Evolutionary conservation across 2,329 filamentous ascomycete genomes (phyloP).

Genomic region (Corinectria fuckeliana): DNA sequence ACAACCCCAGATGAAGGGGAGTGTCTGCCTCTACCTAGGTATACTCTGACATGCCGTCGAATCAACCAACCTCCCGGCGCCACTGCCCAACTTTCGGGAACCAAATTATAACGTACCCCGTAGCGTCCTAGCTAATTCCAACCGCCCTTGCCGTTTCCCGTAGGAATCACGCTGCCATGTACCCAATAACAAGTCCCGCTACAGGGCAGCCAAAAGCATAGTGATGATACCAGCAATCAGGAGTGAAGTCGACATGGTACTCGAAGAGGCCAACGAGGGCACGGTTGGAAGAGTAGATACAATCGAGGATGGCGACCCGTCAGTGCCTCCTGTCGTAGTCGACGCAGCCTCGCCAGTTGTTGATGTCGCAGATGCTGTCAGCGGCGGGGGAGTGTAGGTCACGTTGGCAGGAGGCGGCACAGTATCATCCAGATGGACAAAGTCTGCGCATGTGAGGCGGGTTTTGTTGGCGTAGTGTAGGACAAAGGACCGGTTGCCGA

Average conservation of each 20-base stretch:
- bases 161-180: background rate
- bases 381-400: constrained; percentile 25
- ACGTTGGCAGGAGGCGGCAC: constrained; percentile 17
- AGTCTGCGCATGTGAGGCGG: constrained; percentile 70
- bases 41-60: background rate
- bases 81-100: background rate
- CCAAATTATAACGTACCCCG: no score
- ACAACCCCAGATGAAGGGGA: background rate
- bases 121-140: background rate
- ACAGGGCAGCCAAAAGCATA: constrained; percentile 15
- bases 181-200: background rate
- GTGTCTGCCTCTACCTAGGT: background rate
- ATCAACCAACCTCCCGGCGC: background rate
- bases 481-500: constrained; percentile 70
- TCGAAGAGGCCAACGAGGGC: constrained; percentile 8
- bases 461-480: constrained; percentile 70
- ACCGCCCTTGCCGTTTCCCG: background rate
- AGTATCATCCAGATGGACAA: constrained; percentile 43
- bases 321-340: background rate
- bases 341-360: background rate
- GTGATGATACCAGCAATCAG: constrained; percentile 10
- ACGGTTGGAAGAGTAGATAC: background rate
- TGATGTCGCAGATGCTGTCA: background rate
- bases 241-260: constrained; percentile 10
- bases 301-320: background rate